Evolutionary conservation across 176 grass and related monocot genomes (phyloP).

Genomic region (Zoysia japonica): DNA sequence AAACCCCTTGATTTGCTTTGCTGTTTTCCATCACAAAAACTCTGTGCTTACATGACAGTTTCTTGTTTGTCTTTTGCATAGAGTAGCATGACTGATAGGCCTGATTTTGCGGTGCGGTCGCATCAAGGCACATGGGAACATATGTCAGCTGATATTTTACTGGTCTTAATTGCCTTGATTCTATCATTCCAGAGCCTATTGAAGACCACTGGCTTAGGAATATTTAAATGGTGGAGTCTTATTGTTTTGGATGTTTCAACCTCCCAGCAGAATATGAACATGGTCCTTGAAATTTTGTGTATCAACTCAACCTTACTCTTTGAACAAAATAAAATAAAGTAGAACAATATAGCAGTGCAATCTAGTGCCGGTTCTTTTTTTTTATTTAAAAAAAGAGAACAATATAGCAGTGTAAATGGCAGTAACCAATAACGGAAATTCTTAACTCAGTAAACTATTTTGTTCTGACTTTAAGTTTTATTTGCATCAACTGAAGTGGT

Average conservation of each 20-base stretch:
- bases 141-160: slow-evolving; percentile 52
- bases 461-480: slow-evolving; percentile 8
- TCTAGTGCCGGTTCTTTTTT: no score
- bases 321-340: background rate
- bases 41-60: slow-evolving; percentile 8
- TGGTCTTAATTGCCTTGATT: slow-evolving; percentile 26
- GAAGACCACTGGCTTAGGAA: slow-evolving; percentile 38
- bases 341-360: background rate
- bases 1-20: background rate
- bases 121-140: slow-evolving; percentile 56
- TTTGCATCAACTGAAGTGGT: slow-evolving; percentile 17
- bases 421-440: slow-evolving; percentile 10
- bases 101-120: slow-evolving; percentile 36
- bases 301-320: slow-evolving; percentile 23
- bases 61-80: slow-evolving; percentile 41
- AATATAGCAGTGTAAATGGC: background rate
- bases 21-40: slow-evolving; percentile 8
- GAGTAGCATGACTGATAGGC: slow-evolving; percentile 38
- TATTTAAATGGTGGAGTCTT: slow-evolving; percentile 33
- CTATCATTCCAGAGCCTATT: slow-evolving; percentile 29
- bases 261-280: slow-evolving; percentile 35
- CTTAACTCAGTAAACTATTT: slow-evolving; percentile 19
- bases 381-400: no score
- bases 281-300: slow-evolving; percentile 17
- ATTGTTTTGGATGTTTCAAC: slow-evolving; percentile 11